A percentile compares a stretch with the other conserved stretches of the same genome.
phyloP scores from a whole-genome alignment of 805 yeast genomes.

The Saccharomycopsis vini region DNA sequence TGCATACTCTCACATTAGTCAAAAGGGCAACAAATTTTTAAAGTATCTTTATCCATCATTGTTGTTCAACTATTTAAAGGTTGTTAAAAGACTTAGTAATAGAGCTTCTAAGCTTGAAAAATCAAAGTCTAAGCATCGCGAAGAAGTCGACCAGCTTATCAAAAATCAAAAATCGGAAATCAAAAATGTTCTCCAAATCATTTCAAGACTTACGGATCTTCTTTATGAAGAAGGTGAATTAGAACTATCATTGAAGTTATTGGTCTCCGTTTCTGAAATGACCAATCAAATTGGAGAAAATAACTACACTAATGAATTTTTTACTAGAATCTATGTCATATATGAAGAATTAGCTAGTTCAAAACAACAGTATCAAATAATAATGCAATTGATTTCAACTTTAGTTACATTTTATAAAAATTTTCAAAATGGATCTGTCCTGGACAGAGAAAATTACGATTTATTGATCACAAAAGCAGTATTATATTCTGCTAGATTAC shows the following conservation, averaged over 20 bases:
- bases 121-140: slow-evolving; percentile 16
- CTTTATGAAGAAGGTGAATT: slow-evolving; percentile 36
- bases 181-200: slow-evolving; percentile 59
- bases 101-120: slow-evolving; percentile 20
- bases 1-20: slow-evolving; percentile 37
- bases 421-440: slow-evolving; percentile 12
- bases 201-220: slow-evolving; percentile 63
- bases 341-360: slow-evolving; percentile 62
- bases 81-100: slow-evolving; percentile 42
- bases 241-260: slow-evolving; percentile 33
- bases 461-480: slow-evolving; percentile 77
- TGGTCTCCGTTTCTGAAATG: slow-evolving; percentile 58
- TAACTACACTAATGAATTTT: slow-evolving; percentile 77
- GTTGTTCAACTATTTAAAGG: slow-evolving; percentile 48
- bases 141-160: slow-evolving; percentile 21
- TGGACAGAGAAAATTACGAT: slow-evolving; percentile 61
- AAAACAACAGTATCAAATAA: slow-evolving; percentile 36
- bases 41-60: slow-evolving; percentile 71
- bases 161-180: slow-evolving; percentile 21
- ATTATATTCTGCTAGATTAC: slow-evolving; percentile 75
- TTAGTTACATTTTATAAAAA: slow-evolving; percentile 15
- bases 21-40: slow-evolving; percentile 46
- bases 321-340: slow-evolving; percentile 76
- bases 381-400: slow-evolving; percentile 14
- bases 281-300: slow-evolving; percentile 72